A percentile compares a stretch with the other conserved stretches of the same genome.
These are phyloP conservation scores for Populus trichocarpa DNA, from an alignment of 441 rosid species.

Conservation along the genomic window DNA sequence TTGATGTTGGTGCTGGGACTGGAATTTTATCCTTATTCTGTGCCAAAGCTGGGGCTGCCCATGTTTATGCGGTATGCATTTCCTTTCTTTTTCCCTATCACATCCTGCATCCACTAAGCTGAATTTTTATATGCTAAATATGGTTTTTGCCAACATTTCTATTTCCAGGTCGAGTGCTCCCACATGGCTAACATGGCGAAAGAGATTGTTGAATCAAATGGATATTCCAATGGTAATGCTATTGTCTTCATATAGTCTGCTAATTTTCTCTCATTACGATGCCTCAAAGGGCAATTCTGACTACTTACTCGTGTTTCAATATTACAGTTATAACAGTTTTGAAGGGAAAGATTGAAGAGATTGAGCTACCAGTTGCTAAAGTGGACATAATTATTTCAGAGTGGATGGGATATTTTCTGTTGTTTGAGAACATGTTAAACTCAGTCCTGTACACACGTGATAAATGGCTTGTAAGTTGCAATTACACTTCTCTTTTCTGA, in stretches of 20 bases:
- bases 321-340: constrained; percentile 80
- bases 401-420: constrained; percentile 98
- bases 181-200: constrained; percentile 96
- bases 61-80: constrained; percentile 79
- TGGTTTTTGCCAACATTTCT: constrained; percentile 6
- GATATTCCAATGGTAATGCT: constrained; percentile 65
- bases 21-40: constrained; percentile 95
- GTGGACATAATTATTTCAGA: constrained; percentile 96
- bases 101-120: background rate
- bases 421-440: constrained; percentile 93
- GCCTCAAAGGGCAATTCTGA: constrained; percentile 2
- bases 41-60: constrained; percentile 95
- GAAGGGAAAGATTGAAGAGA: constrained; percentile 96
- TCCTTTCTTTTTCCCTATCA: background rate
- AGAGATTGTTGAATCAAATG: constrained; percentile 85
- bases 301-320: constrained; percentile 4
- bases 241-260: background rate
- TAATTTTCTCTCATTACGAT: background rate
- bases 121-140: background rate
- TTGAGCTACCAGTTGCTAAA: constrained; percentile 81
- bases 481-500: background rate
- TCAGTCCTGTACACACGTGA: constrained; percentile 94
- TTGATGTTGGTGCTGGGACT: constrained; percentile 99
- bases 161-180: constrained; percentile 84
- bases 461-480: constrained; percentile 92